A percentile compares a stretch with the other conserved stretches of the same genome.
These are phyloP conservation scores for Penicillium waksmanii DNA, from an alignment of 495 filamentous ascomycete genomes.

Conservation along the genomic window DNA sequence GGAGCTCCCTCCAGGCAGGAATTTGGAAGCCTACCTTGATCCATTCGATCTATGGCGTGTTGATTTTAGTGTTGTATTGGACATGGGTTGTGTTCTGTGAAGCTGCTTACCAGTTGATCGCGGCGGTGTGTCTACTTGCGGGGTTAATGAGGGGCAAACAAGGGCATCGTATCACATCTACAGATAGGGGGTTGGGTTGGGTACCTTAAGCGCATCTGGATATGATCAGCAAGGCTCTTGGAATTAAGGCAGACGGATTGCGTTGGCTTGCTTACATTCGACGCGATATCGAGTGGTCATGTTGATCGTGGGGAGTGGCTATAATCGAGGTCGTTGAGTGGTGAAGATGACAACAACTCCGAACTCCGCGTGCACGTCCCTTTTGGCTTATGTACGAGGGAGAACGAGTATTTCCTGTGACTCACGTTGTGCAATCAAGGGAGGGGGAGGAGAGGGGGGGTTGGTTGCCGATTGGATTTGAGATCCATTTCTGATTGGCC, in stretches of 20 bases:
- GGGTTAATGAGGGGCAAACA: conserved; percentile 23
- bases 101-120: conserved; percentile 73
- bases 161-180: background rate
- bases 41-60: conserved; percentile 60
- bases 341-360: conserved; percentile 2
- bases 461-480: too few relatives aligned
- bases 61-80: background rate
- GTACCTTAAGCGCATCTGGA: conserved; percentile 79
- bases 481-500: too few relatives aligned
- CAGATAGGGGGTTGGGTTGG: background rate
- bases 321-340: background rate
- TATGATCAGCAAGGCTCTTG: conserved; percentile 7
- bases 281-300: conserved; percentile 94
- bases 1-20: background rate
- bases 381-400: background rate
- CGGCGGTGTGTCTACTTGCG: conserved; percentile 68
- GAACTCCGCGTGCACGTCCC: conserved; percentile 9
- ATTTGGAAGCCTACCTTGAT: conserved; percentile 59
- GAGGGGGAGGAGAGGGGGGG: background rate
- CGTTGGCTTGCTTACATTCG: conserved; percentile 65
- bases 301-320: conserved; percentile 13
- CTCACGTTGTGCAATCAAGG: conserved; percentile 1
- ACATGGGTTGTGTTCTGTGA: background rate
- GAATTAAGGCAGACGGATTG: conserved; percentile 14
- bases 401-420: background rate